Evolutionary conservation across 2,329 filamentous ascomycete genomes (phyloP), one percentile per base, ranked within the genome.

Genomic region (Alternaria conjuncta): DNA sequence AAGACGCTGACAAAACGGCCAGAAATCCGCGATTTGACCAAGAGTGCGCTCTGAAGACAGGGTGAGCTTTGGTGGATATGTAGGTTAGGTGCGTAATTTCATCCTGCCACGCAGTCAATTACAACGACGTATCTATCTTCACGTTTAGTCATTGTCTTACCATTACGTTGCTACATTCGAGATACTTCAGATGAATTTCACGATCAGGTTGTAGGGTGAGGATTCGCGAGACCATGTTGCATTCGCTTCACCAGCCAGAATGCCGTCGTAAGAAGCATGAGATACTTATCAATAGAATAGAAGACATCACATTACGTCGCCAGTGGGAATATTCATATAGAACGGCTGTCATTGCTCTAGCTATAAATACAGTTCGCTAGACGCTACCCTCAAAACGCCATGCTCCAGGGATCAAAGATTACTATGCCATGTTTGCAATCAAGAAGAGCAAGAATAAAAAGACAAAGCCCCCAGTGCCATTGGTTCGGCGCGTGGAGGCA

Each of bases 341-440:
- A 25, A 25, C n/a, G 43, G 21, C 18, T 49, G 43, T 41, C 57
- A 60, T 60, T 60, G 47, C 28, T 60, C 49, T 55, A 60, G 50
- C 57, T 60, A 55, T 26, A 51, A 55, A 47, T 55, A 55, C 44
- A 55, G 10, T 26, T 28, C 43, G 36, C 32, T 21, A 55, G 25
- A 60, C 49, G 30, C 50, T 23, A 28, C 13, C 26, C 41, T 36
- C 49, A 58, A 11, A 59, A 60, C 57, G 57, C 57, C 43, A 55
- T 60, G 57, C 57, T 60, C 50, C 57, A n/a, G 50, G 36, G 41
- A 54, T 20, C 11, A 55, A 49, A 49, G 21, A 58, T 45, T 54
- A 41, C 28, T 41, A 21, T 41, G 28, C 30, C 49, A 4, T 41
- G 12, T 41, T 23, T 20, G 13, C 15, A 25, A 53, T 41, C 20